Base-by-base conservation (phyloP, 2,329 filamentous ascomycete genomes). In the Hypoxylon sp. region DNA sequence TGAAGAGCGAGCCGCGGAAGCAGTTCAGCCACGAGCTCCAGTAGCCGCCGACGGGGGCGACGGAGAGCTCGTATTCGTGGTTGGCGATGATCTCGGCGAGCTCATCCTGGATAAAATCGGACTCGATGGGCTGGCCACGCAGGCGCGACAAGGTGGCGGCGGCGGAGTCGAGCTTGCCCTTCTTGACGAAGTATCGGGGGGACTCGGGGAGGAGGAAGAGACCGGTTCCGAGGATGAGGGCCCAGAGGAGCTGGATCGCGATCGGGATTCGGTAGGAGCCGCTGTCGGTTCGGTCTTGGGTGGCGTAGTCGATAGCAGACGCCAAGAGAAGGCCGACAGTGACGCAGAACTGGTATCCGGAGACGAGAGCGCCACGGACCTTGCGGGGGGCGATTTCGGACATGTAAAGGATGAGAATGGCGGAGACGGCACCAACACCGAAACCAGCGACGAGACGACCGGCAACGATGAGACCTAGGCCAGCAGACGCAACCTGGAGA, bases 11-110 rank as follows among this genome's bases (percentile, higher is more conserved):
- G 69, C 91, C 86, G 65, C 74, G 86, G 79, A 91, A 87, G 84
- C 87, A 89, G 74, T 84, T 86, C 70, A 81, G 78, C 93, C 93
- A 96, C 74, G 84, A 85, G 71, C 81, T 81, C 75, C 89, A 81
- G 84, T 89, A 92, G 71, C 85, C 85, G 69, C 82, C 82, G 69
- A 84, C 78, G 67, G 90, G 90, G 62, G 91, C 89, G 62, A 90
- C 80, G 51, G 86, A 81, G 71, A 89, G 83, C 83, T 97, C 93
- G 76, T 94, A 93, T 79, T 92, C 91, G 79, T 94, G 87, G 84
- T 96, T 97, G 82, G 92, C 93, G 62, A 95, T 85, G 69, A 97
- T 92, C 81, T 97, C 93, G 44, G 90, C 86, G 47, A 96, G 84
- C 80, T 97, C 93, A 65, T 87, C 81, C 79, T 90, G 87, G 79